These are phyloP conservation scores for Lathyrus sativus DNA, from an alignment of 306 rosid genomes.

Conservation along the genomic window DNA sequence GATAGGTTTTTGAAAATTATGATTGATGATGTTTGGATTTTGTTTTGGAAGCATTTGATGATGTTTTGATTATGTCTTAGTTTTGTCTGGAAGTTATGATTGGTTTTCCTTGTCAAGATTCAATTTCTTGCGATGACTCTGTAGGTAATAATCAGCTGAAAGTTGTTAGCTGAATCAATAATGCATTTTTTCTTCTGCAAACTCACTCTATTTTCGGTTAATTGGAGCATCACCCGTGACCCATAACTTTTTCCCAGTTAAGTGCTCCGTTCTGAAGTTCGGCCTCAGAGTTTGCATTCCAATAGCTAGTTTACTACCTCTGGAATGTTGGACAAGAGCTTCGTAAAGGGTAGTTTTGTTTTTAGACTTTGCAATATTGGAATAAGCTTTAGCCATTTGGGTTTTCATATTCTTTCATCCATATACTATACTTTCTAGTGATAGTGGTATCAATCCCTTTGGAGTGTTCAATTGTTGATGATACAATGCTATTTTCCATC, in stretches of 20 bases:
- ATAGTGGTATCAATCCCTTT: slow-evolving; percentile 57
- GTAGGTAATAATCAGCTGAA: slow-evolving; percentile 73
- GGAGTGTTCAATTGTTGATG: slow-evolving; percentile 72
- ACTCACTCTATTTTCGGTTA: too few species aligned
- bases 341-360: slow-evolving; percentile 63
- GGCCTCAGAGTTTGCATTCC: slow-evolving; percentile 75
- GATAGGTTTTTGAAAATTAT: too few species aligned
- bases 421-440: slow-evolving; percentile 85
- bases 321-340: slow-evolving; percentile 64
- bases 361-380: slow-evolving; percentile 77
- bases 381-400: slow-evolving; percentile 90
- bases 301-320: slow-evolving; percentile 67
- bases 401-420: slow-evolving; percentile 88
- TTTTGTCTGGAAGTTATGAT: too few species aligned
- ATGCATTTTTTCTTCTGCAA: slow-evolving; percentile 74
- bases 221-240: slow-evolving; percentile 83
- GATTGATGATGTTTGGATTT: too few species aligned
- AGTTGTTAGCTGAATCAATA: slow-evolving; percentile 93
- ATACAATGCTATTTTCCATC: slow-evolving; percentile 57
- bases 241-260: slow-evolving; percentile 88
- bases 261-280: slow-evolving; percentile 88
- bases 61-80: too few species aligned
- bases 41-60: too few species aligned
- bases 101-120: slow-evolving; percentile 55
- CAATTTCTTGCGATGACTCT: slow-evolving; percentile 62